Conservation (phyloP, 306 rosid genomes). For the Castanea sativa region DNA sequence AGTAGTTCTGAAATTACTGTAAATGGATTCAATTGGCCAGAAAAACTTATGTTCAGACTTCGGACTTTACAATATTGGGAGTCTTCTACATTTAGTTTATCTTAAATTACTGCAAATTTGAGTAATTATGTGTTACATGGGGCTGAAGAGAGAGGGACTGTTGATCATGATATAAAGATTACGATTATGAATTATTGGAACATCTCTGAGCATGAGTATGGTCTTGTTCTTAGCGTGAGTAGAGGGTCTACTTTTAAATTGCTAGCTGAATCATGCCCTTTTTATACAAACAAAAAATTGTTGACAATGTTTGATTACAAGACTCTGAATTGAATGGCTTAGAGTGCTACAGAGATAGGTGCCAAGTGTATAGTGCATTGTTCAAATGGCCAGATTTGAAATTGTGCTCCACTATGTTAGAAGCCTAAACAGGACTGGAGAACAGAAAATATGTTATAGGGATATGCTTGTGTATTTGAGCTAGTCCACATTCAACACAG, state of each 20-base stretch:
- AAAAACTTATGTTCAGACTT: background rate
- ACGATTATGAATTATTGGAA: constrained; percentile 90
- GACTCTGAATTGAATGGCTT: constrained; percentile 91
- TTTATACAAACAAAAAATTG: constrained; percentile 78
- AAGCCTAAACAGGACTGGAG: too few relatives aligned
- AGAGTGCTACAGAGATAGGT: constrained; percentile 85
- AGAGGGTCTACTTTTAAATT: constrained; percentile 89
- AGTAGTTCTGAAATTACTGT: constrained; percentile 44
- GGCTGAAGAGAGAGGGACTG: constrained; percentile 80
- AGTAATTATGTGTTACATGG: constrained; percentile 91
- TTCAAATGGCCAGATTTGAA: constrained; percentile 95
- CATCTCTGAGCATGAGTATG: constrained; percentile 91
- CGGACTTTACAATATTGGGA: constrained; percentile 95
- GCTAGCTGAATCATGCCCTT: constrained; percentile 89
- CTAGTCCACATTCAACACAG: too few relatives aligned
- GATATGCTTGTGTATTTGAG: too few relatives aligned
- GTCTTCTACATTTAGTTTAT: constrained; percentile 89
- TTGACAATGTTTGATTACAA: constrained; percentile 18
- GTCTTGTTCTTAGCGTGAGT: constrained; percentile 90
- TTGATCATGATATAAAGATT: constrained; percentile 74
- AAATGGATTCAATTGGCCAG: too few relatives aligned
- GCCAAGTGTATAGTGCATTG: constrained; percentile 89
- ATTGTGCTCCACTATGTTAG: constrained; percentile 58
- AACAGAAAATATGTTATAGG: too few relatives aligned
- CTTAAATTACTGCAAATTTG: constrained; percentile 92